These are phyloP conservation scores for Monosporascus cannonballus DNA, from an alignment of 2,329 filamentous ascomycete species.

Conservation along the genomic window DNA sequence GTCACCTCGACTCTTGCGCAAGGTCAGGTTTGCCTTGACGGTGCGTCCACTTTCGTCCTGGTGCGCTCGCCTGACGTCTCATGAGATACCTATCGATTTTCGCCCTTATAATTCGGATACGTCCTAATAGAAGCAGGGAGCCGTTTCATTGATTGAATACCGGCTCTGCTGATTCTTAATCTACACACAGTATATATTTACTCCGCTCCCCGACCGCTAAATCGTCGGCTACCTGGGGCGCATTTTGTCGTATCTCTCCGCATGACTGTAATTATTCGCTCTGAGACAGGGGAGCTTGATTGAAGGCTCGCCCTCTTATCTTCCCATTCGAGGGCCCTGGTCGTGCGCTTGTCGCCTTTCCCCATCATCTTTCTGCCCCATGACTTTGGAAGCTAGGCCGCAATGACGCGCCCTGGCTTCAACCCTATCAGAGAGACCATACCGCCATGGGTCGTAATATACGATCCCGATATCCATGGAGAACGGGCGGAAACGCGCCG, in stretches of 20 bases:
- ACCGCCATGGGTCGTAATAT: conserved; percentile 26
- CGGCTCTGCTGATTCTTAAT: not conserved
- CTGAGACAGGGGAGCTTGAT: not conserved
- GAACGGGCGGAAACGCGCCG: conserved; percentile 6
- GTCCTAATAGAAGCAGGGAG: not conserved
- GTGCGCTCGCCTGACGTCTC: not conserved
- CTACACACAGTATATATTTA: not conserved
- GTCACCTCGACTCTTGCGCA: too few relatives aligned
- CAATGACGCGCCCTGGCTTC: conserved; percentile 16
- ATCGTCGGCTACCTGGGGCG: not conserved
- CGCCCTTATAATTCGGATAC: not conserved
- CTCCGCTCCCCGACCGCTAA: not conserved
- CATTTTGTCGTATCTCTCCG: not conserved
- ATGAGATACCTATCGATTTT: not conserved
- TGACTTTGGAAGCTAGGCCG: conserved; percentile 9
- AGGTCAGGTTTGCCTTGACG: too few relatives aligned
- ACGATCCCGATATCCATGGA: conserved; percentile 22
- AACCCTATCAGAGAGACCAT: conserved; percentile 23
- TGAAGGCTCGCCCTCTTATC: not conserved
- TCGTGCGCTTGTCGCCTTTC: not conserved
- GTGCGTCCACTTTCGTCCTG: too few relatives aligned
- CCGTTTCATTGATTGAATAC: not conserved
- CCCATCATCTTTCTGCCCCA: conserved; percentile 7
- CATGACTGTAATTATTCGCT: too few relatives aligned
- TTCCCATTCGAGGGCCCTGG: not conserved